phyloP scores from a whole-genome alignment of 148 eudicot species.

The Arbutus unedo region DNA sequence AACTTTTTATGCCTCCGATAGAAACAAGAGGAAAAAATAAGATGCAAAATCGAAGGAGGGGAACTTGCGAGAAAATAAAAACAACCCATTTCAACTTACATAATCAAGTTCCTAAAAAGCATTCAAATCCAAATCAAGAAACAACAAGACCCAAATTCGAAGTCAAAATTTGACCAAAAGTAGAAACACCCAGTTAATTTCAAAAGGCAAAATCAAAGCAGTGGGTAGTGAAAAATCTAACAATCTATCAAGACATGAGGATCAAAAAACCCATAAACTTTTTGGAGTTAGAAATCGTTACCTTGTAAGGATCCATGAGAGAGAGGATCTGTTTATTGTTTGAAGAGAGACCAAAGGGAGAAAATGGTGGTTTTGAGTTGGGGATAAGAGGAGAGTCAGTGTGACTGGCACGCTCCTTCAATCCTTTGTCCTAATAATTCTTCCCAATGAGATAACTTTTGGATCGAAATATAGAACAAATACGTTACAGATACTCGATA shows the following conservation, averaged over 20 bases:
- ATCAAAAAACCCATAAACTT: background rate
- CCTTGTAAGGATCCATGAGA: constrained; percentile 16
- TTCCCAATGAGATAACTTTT: background rate
- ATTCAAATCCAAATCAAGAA: background rate
- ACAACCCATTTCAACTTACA: background rate
- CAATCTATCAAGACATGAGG: background rate
- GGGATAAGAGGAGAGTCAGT: background rate
- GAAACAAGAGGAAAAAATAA: background rate
- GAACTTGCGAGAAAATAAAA: background rate
- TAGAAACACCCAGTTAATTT: background rate
- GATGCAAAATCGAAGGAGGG: background rate
- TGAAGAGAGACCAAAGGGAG: background rate
- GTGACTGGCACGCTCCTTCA: background rate
- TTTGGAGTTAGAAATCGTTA: background rate
- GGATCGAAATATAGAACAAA: too few relatives aligned
- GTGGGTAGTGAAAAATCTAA: too few relatives aligned
- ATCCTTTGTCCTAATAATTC: background rate
- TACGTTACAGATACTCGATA: background rate
- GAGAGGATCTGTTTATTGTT: background rate
- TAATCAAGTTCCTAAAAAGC: background rate
- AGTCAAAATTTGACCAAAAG: background rate
- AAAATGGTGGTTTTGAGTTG: background rate
- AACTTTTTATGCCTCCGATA: background rate
- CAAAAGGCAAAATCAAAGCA: background rate
- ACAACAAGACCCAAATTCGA: background rate